Evolutionary conservation across 805 yeast species (phyloP), one percentile per base, ranked within the genome.

Genomic region (Suhomyces sp.): DNA sequence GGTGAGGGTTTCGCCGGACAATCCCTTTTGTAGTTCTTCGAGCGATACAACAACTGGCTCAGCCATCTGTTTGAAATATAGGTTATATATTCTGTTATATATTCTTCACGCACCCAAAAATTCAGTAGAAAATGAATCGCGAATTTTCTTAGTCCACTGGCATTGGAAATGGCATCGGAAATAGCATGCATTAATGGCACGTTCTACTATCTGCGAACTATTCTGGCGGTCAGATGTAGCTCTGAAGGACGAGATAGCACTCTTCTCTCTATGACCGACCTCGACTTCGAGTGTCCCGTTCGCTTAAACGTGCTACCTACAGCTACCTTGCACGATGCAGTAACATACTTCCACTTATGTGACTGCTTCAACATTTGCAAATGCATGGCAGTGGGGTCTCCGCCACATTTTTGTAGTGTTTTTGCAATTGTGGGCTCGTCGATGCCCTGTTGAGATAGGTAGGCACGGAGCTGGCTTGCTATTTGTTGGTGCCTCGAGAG

Each of bases 11-110:
- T 57, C 46, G 46, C 70, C 70, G 3, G 62, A 66, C 2, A 65
- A 57, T 1, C 79, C 80, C 0, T 58, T 15, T 26, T 59, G 24
- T 26, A 78, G 66, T 35, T 69, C 69, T 24, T 57, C 50, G 0
- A 73, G 56, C 1, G 70, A 56, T 0, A 74, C 78, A 0, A 48
- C 54, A 0, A 74, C 75, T 4, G 78, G 70, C 12, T 48, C 50
- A 7, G 41, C 42, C 42, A 38, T 19, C 19, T 19, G 19, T 19
- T 2, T 2, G 19, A 19, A 19, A 19, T 19, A 19, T 19, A 19
- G 19, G 19, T 19, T 19, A 19, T 19, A 19, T 19, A 19, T 19
- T 19, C 19, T 19, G 19, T 19, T 19, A 19, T 19, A 19, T 19
- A 19, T 19, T 19, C 19, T 19, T 19, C 19, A 19, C 19, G 19